These are phyloP conservation scores for Mediolabrus comicus DNA, from an alignment of 108 stramenopile species.

Conservation along the genomic window DNA sequence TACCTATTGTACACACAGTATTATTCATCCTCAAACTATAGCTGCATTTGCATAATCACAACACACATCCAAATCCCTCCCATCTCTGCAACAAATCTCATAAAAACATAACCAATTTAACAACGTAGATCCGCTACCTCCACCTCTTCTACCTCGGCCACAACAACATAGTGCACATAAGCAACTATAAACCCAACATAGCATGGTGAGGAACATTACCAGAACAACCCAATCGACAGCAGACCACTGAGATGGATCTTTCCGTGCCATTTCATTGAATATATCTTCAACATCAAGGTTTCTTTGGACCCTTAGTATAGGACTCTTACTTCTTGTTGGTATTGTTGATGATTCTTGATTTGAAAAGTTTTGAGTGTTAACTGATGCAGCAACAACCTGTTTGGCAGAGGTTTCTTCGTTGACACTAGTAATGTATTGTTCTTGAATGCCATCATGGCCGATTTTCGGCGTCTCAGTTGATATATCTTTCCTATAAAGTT, in stretches of 20 bases:
- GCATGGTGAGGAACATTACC: constrained; percentile 27
- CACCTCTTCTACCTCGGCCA: constrained; percentile 15
- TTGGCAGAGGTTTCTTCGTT: too few species aligned
- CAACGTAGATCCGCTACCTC: constrained; percentile 10
- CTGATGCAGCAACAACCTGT: too few species aligned
- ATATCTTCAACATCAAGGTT: constrained; percentile 41
- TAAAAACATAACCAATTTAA: constrained; percentile 30
- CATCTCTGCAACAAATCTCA: constrained; percentile 40
- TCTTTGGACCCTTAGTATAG: too few species aligned
- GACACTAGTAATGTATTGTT: too few species aligned
- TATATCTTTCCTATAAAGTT: not conserved
- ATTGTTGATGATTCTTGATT: too few species aligned
- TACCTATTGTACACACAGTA: too few species aligned
- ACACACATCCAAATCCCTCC: constrained; percentile 31
- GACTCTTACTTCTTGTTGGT: too few species aligned
- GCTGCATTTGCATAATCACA: constrained; percentile 24
- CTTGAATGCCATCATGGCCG: too few species aligned
- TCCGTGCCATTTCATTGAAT: constrained; percentile 35
- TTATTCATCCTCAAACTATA: not conserved
- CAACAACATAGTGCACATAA: constrained; percentile 33
- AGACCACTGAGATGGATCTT: constrained; percentile 33
- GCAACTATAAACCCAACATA: constrained; percentile 31
- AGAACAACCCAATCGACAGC: constrained; percentile 32
- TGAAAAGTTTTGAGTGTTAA: too few species aligned
- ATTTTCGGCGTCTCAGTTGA: too few species aligned